Conservation (phyloP, 169 alveolate species). For the Eimeria praecox region DNA sequence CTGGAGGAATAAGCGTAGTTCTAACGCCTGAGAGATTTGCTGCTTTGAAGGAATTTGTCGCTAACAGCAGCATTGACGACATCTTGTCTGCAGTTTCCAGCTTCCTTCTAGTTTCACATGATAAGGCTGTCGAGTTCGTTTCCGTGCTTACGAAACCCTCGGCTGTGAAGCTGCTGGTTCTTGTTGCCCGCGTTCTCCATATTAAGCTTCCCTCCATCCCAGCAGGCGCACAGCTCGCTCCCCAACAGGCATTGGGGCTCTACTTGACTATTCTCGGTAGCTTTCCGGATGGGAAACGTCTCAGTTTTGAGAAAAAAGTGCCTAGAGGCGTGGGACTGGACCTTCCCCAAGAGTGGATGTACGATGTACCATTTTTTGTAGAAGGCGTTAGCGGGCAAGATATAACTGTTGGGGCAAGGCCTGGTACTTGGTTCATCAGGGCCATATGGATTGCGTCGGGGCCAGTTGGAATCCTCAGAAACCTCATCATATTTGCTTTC, state of each 20-base stretch:
- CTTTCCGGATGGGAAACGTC: constrained; percentile 1
- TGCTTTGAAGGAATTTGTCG: constrained; percentile 1
- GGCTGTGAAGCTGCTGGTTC: not conserved
- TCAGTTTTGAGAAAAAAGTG: not conserved
- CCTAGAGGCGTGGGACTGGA: constrained; percentile 28
- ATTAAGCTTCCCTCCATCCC: constrained; percentile 10
- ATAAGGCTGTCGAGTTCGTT: not conserved
- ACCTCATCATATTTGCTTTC: constrained; percentile 62
- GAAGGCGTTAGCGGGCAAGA: constrained; percentile 42
- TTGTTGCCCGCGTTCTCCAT: not conserved
- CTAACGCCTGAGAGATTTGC: constrained; percentile 48
- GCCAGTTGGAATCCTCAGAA: constrained; percentile 67
- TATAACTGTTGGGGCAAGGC: constrained; percentile 29
- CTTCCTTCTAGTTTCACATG: constrained; percentile 20
- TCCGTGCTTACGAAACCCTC: constrained; percentile 9
- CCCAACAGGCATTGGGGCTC: not conserved
- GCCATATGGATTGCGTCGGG: constrained; percentile 76
- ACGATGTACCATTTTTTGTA: constrained; percentile 62
- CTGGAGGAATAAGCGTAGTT: constrained; percentile 32
- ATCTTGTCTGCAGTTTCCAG: not conserved
- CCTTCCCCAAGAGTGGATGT: constrained; percentile 56
- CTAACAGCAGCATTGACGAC: constrained; percentile 32
- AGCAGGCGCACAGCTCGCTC: not conserved
- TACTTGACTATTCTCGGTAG: not conserved
- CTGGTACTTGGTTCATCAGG: constrained; percentile 65